Evolutionary conservation across 2,329 filamentous ascomycete genomes (phyloP).

Genomic region (Alternaria brassicae): DNA sequence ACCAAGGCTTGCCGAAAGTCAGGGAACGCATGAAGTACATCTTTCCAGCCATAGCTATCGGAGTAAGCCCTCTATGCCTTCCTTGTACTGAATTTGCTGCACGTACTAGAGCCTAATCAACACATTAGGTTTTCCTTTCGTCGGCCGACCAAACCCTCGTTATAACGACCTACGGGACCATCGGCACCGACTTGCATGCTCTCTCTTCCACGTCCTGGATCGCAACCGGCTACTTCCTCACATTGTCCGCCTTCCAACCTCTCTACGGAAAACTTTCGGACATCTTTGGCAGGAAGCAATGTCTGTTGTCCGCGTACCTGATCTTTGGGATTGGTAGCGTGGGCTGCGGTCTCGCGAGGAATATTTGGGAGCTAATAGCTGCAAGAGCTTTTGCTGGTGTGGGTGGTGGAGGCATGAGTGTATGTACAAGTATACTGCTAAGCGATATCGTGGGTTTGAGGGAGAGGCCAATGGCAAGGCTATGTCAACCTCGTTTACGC

Average conservation of each 20-base stretch:
- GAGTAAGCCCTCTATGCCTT: conserved; percentile 54
- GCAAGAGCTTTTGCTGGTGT: conserved; percentile 69
- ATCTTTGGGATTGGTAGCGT: conserved; percentile 71
- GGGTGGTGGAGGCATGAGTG: conserved; percentile 75
- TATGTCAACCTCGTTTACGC: conserved; percentile 76
- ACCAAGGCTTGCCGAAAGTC: conserved; percentile 58
- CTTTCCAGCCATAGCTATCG: conserved; percentile 67
- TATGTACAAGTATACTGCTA: conserved; percentile 72
- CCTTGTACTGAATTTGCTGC: not conserved
- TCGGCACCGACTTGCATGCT: conserved; percentile 76
- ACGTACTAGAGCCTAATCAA: not conserved
- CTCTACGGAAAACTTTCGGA: conserved; percentile 75
- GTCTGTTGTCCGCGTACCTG: conserved; percentile 68
- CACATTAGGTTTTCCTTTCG: conserved; percentile 70
- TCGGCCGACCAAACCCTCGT: conserved; percentile 79
- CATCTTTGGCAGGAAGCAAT: conserved; percentile 73
- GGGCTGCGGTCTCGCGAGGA: conserved; percentile 67
- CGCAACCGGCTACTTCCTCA: conserved; percentile 72
- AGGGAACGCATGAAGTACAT: conserved; percentile 63
- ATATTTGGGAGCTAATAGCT: conserved; percentile 70
- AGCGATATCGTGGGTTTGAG: conserved; percentile 74
- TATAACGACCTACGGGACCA: conserved; percentile 77
- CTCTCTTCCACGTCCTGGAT: conserved; percentile 80
- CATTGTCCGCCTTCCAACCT: conserved; percentile 76
- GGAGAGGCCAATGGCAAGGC: conserved; percentile 78